Evolutionary conservation across 352 stramenopile genomes (phyloP).

Genomic region (Blastocystis sp.): DNA sequence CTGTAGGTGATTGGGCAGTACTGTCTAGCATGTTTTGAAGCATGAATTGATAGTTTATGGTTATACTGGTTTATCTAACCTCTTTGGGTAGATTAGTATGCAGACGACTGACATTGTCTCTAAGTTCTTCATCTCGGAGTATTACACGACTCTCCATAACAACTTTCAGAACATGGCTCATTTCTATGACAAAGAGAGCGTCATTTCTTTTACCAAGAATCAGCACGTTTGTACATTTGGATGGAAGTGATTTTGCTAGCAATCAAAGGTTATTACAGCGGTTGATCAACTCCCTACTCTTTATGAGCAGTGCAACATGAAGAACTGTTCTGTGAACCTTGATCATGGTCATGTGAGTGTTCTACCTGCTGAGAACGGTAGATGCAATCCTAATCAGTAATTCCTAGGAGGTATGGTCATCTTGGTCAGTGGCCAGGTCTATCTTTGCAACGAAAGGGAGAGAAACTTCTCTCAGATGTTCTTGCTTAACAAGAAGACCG

Average conservation of each 20-base stretch:
- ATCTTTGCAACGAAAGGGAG: slow-evolving; percentile 7
- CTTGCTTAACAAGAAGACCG: slow-evolving; percentile 18
- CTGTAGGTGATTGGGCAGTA: background rate
- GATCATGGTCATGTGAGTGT: slow-evolving; percentile 55
- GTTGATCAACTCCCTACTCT: background rate
- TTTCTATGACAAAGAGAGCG: slow-evolving; percentile 45
- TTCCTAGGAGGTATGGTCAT: slow-evolving; percentile 42
- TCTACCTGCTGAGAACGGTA: slow-evolving; percentile 29
- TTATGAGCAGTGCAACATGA: slow-evolving; percentile 4
- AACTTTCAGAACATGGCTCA: slow-evolving; percentile 10
- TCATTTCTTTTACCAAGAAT: slow-evolving; percentile 36
- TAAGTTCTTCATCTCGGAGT: slow-evolving; percentile 59
- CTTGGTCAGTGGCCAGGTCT: slow-evolving; percentile 50
- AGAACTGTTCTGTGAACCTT: slow-evolving; percentile 9
- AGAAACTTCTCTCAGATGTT: slow-evolving; percentile 38
- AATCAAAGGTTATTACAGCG: background rate
- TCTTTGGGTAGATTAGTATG: slow-evolving; percentile 17
- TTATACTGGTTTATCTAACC: background rate
- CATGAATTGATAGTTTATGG: background rate
- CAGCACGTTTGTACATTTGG: background rate
- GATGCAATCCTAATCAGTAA: background rate
- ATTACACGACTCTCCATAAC: slow-evolving; percentile 50
- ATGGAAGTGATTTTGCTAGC: background rate
- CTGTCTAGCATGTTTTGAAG: background rate
- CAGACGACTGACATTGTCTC: slow-evolving; percentile 61